Conservation (phyloP, 305 asterid species). For the Euphrasia arctica region DNA sequence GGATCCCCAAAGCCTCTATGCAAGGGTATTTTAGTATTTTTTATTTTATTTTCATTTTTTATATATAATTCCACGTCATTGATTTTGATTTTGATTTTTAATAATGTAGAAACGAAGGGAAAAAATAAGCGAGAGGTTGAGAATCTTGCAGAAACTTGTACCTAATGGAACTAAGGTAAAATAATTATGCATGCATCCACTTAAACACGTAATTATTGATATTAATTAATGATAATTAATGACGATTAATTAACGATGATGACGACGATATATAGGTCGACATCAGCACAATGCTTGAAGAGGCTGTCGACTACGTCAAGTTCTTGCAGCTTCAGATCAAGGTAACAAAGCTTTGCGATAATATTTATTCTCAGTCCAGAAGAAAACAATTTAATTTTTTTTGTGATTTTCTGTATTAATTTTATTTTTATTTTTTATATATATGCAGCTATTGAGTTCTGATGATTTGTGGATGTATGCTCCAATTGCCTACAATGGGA, state of each 20-base stretch:
- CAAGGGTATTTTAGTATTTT: slow-evolving; percentile 40
- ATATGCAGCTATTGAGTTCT: slow-evolving; percentile 48
- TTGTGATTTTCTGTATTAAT: background rate
- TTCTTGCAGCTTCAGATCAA: slow-evolving; percentile 50
- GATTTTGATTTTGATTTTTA: background rate
- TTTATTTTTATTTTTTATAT: background rate
- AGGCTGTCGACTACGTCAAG: slow-evolving; percentile 47
- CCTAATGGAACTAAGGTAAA: slow-evolving; percentile 57
- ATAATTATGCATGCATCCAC: background rate
- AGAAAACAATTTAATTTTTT: background rate
- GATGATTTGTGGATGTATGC: slow-evolving; percentile 54
- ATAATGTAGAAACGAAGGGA: slow-evolving; percentile 49
- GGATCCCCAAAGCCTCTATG: slow-evolving; percentile 58
- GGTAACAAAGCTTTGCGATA: slow-evolving; percentile 21
- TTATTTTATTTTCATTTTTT: background rate
- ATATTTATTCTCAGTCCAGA: background rate
- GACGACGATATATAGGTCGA: slow-evolving; percentile 37
- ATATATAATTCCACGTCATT: background rate
- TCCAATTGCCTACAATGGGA: slow-evolving; percentile 48
- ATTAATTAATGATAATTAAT: too few relatives aligned
- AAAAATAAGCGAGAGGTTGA: slow-evolving; percentile 46
- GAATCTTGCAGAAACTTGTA: slow-evolving; percentile 44
- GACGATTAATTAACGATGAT: background rate
- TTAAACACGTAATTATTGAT: background rate
- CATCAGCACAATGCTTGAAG: slow-evolving; percentile 59